These are phyloP conservation scores for Tolypocladium amazonense DNA, from an alignment of 2,329 filamentous ascomycete species.

Conservation along the genomic window DNA sequence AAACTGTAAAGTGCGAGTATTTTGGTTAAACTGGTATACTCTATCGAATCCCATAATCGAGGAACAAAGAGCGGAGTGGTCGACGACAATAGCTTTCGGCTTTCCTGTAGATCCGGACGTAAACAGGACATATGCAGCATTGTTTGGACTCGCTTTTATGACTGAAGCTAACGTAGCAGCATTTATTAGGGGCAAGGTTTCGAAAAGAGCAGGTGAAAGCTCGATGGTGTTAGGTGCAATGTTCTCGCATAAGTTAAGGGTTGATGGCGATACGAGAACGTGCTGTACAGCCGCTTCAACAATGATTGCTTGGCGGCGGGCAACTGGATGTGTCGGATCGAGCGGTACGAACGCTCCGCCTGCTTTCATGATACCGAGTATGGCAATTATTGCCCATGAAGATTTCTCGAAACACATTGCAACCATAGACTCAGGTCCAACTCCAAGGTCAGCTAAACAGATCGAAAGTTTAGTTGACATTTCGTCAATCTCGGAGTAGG, in stretches of 20 bases:
- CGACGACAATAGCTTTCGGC: background rate
- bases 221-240: too few species aligned
- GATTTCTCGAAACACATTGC: slow-evolving; percentile 27
- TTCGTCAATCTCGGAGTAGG: background rate
- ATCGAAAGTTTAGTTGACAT: background rate
- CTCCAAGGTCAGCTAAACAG: background rate
- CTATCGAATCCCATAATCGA: background rate
- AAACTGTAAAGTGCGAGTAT: slow-evolving; percentile 3
- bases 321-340: slow-evolving; percentile 24
- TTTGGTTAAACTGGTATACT: background rate
- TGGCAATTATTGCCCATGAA: slow-evolving; percentile 13
- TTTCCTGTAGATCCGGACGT: background rate
- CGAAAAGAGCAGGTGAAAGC: background rate
- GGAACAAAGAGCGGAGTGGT: background rate
- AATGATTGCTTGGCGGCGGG: slow-evolving; percentile 5
- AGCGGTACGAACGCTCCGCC: slow-evolving; percentile 11
- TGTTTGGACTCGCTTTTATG: background rate
- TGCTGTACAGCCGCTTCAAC: slow-evolving; percentile 1
- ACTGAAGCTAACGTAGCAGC: background rate
- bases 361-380: background rate
- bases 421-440: slow-evolving; percentile 5
- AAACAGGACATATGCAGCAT: background rate
- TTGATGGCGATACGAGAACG: background rate
- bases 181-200: background rate
- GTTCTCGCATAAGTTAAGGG: background rate